Percentiles rank a stretch among this genome's conserved stretches.
These are phyloP conservation scores for Suillus cothurnatus DNA, from an alignment of 768 basidiomycete genomes.

Conservation along the genomic window DNA sequence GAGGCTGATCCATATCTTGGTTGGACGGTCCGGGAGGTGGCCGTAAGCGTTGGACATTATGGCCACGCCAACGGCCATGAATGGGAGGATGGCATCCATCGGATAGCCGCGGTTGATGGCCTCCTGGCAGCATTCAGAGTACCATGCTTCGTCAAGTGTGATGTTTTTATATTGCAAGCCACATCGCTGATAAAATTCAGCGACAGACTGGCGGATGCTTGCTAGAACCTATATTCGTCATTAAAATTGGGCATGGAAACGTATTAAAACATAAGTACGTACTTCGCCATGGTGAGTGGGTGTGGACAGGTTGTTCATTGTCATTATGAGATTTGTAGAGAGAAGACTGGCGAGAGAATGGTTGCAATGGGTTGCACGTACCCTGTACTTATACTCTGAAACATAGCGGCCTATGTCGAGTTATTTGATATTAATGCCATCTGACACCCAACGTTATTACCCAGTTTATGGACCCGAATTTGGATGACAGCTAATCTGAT, in stretches of 20 bases:
- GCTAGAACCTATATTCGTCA: neutral
- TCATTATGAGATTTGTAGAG: neutral
- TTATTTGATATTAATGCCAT: neutral
- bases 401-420: neutral
- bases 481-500: no score
- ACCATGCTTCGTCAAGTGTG: neutral
- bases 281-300: neutral
- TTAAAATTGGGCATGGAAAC: neutral
- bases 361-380: neutral
- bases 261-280: neutral
- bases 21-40: conserved; percentile 27
- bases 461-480: no score
- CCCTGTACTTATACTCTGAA: neutral
- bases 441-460: no score
- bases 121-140: neutral
- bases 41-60: conserved; percentile 20
- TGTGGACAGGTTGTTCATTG: neutral
- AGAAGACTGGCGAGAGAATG: neutral
- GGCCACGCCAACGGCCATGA: neutral
- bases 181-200: neutral
- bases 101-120: conserved; percentile 2
- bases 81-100: neutral
- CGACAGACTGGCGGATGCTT: neutral
- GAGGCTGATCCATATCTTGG: conserved; percentile 36
- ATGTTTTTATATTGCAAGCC: neutral